These are phyloP conservation scores for Hypholoma fasciculare DNA, from an alignment of 768 basidiomycete species.

Conservation along the genomic window DNA sequence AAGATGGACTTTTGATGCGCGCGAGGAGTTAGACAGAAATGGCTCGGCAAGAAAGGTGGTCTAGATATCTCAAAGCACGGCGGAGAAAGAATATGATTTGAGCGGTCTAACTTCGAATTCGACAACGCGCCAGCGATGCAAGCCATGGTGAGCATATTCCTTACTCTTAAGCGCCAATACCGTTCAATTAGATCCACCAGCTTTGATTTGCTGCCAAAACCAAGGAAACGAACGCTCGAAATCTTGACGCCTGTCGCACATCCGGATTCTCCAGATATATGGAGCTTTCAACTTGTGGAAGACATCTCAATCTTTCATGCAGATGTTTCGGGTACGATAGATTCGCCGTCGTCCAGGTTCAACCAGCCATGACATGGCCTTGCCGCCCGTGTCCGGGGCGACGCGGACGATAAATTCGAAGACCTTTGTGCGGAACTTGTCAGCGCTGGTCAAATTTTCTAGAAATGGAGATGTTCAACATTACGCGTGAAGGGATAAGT, in stretches of 20 bases:
- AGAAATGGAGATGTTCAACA: constrained; percentile 33
- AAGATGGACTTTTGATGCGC: too few species aligned
- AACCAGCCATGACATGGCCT: constrained; percentile 47
- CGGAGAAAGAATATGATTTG: too few species aligned
- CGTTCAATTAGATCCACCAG: constrained; percentile 27
- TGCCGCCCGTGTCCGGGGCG: constrained; percentile 53
- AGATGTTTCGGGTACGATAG: constrained; percentile 31
- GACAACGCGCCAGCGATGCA: too few species aligned
- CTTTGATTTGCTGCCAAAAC: constrained; percentile 28
- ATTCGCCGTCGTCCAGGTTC: constrained; percentile 69
- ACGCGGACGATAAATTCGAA: constrained; percentile 69
- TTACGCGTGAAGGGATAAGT: constrained; percentile 83
- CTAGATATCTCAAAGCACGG: too few species aligned
- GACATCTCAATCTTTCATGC: constrained; percentile 32
- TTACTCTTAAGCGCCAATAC: constrained; percentile 17
- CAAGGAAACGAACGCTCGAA: constrained; percentile 37
- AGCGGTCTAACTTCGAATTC: too few species aligned
- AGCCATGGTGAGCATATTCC: too few species aligned
- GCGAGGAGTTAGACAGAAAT: too few species aligned
- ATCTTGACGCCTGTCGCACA: constrained; percentile 37
- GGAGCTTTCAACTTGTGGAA: constrained; percentile 29
- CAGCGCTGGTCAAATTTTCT: not conserved
- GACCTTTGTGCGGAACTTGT: constrained; percentile 45
- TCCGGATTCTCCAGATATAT: constrained; percentile 37
- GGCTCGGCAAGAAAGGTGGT: too few species aligned